These are phyloP conservation scores for Trichosanthes truncata DNA, from an alignment of 306 rosid species.

Conservation along the genomic window DNA sequence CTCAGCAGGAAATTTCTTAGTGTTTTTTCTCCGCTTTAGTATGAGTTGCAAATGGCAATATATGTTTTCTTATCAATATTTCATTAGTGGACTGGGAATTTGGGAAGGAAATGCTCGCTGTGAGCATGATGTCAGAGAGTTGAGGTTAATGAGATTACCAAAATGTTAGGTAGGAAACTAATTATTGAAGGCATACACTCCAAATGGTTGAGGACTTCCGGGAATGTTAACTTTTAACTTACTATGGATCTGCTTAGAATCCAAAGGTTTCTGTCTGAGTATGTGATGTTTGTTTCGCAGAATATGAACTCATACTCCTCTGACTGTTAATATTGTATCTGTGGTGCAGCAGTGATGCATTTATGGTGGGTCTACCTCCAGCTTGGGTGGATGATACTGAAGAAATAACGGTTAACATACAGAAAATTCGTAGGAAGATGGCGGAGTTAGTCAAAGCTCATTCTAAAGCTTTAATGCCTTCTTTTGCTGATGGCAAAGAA, in stretches of 20 bases:
- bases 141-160: neutral
- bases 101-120: neutral
- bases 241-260: neutral
- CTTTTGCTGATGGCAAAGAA: slow-evolving; percentile 65
- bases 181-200: neutral
- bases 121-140: neutral
- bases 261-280: neutral
- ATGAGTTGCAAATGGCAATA: neutral
- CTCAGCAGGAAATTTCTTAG: neutral
- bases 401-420: slow-evolving; percentile 49
- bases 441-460: slow-evolving; percentile 59
- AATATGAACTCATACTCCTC: slow-evolving; percentile 1
- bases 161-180: neutral
- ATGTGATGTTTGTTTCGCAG: neutral
- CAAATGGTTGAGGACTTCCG: neutral
- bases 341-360: slow-evolving; percentile 48
- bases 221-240: neutral
- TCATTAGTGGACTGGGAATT: neutral
- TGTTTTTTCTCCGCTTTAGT: neutral
- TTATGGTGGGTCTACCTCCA: slow-evolving; percentile 66
- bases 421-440: slow-evolving; percentile 44
- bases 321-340: slow-evolving; percentile 10
- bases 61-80: neutral
- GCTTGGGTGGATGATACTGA: slow-evolving; percentile 82
- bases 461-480: slow-evolving; percentile 63